These are phyloP conservation scores for Cutaneotrichosporon cyanovorans DNA, from an alignment of 1,284 basidiomycete species.

Conservation along the genomic window DNA sequence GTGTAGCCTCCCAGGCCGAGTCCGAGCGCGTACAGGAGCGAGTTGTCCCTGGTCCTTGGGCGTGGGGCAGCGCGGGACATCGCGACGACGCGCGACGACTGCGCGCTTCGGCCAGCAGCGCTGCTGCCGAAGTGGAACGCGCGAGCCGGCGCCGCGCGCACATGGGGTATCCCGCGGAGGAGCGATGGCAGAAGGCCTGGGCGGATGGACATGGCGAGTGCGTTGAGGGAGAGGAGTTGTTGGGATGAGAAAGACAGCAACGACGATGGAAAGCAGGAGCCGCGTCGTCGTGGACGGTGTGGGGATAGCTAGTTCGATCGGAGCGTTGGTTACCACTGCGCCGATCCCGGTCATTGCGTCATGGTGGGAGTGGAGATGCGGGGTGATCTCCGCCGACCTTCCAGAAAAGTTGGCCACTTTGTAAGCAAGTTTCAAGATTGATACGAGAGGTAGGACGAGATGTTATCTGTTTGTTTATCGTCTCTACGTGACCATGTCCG, in stretches of 20 bases:
- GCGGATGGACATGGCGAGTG: constrained; percentile 27
- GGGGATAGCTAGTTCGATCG: too few species aligned
- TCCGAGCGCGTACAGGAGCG: constrained; percentile 25
- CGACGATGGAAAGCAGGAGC: too few species aligned
- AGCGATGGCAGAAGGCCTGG: constrained; percentile 19
- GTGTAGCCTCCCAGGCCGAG: constrained; percentile 29
- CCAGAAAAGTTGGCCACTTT: constrained; percentile 17
- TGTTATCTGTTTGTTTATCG: too few species aligned
- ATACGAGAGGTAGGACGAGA: too few species aligned
- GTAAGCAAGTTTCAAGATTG: not conserved
- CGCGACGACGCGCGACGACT: constrained; percentile 5
- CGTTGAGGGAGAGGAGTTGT: constrained; percentile 2
- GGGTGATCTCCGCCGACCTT: too few species aligned
- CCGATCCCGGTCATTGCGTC: too few species aligned
- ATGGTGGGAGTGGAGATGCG: too few species aligned
- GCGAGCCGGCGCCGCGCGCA: constrained; percentile 5
- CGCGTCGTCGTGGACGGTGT: too few species aligned
- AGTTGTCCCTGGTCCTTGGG: constrained; percentile 1
- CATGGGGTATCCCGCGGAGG: constrained; percentile 7
- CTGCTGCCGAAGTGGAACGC: constrained; percentile 20
- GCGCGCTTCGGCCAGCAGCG: constrained; percentile 3
- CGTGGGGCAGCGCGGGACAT: constrained; percentile 8
- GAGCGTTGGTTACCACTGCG: too few species aligned
- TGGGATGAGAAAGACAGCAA: too few species aligned
- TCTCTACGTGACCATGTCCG: constrained; percentile 25